These are phyloP conservation scores for Fraxinus platypoda DNA, from an alignment of 305 asterid genomes.

Conservation along the genomic window DNA sequence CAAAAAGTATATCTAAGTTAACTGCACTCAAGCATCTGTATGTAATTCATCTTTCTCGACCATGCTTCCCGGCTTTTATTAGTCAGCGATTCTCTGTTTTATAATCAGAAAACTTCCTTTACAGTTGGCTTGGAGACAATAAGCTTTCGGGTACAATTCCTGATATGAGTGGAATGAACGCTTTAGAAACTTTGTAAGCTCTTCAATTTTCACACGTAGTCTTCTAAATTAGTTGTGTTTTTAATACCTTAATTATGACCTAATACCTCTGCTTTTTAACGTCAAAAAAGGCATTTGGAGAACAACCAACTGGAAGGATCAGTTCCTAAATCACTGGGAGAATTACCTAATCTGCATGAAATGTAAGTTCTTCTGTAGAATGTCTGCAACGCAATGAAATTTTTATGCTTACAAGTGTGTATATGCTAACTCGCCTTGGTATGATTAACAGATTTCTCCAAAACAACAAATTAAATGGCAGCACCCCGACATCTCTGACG, in stretches of 20 bases:
- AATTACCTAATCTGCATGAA: conserved; percentile 63
- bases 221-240: background rate
- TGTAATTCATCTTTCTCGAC: conserved; percentile 24
- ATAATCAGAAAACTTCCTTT: conserved; percentile 5
- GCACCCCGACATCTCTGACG: conserved; percentile 44
- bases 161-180: conserved; percentile 55
- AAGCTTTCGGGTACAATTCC: conserved; percentile 63
- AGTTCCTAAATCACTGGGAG: conserved; percentile 54
- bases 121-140: conserved; percentile 76
- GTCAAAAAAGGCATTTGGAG: conserved; percentile 61
- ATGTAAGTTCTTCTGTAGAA: conserved; percentile 38
- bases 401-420: background rate
- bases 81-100: background rate
- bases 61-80: background rate
- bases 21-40: conserved; percentile 72
- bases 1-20: conserved; percentile 46
- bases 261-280: background rate
- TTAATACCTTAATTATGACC: background rate
- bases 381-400: background rate
- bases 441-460: conserved; percentile 55
- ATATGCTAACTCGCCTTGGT: background rate
- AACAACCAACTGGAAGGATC: conserved; percentile 68
- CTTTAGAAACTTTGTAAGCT: conserved; percentile 67
- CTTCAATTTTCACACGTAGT: background rate
- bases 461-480: conserved; percentile 55